A percentile compares a stretch with the other conserved stretches of the same genome.
These are phyloP conservation scores for Cladophialophora immunda DNA, from an alignment of 2,329 filamentous ascomycete genomes.

Conservation along the genomic window DNA sequence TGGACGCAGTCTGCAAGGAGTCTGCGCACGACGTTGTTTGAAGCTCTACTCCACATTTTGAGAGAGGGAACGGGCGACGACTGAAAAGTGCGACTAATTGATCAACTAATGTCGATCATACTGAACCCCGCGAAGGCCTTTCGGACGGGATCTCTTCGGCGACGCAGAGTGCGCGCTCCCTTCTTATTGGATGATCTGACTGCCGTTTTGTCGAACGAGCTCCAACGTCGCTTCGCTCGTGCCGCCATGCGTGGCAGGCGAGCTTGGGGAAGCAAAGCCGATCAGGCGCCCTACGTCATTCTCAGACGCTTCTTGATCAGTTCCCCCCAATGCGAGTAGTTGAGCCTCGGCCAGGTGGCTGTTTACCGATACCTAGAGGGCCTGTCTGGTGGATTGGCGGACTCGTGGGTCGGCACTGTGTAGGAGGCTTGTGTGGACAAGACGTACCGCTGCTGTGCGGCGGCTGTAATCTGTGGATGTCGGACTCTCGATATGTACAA, in stretches of 20 bases:
- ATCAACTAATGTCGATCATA: constrained; percentile 11
- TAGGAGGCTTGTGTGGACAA: neutral
- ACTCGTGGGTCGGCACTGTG: neutral
- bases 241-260: too few relatives aligned
- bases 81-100: neutral
- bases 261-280: neutral
- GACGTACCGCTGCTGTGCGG: neutral
- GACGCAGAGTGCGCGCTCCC: constrained; percentile 9
- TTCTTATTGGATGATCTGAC: neutral
- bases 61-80: neutral
- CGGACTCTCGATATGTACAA: neutral
- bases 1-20: constrained; percentile 1
- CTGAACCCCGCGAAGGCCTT: constrained; percentile 11
- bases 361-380: neutral
- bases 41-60: constrained; percentile 1
- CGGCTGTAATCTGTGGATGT: neutral
- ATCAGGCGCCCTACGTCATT: neutral
- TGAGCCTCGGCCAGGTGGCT: neutral
- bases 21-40: neutral
- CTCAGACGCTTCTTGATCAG: neutral
- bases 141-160: neutral
- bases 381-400: neutral
- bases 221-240: neutral
- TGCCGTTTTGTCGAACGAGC: neutral
- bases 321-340: neutral